A percentile compares a stretch with the other conserved stretches of the same genome.
These are phyloP conservation scores for Cenchrus fungigraminus DNA, from an alignment of 176 grass and related monocot genomes.

Conservation along the genomic window DNA sequence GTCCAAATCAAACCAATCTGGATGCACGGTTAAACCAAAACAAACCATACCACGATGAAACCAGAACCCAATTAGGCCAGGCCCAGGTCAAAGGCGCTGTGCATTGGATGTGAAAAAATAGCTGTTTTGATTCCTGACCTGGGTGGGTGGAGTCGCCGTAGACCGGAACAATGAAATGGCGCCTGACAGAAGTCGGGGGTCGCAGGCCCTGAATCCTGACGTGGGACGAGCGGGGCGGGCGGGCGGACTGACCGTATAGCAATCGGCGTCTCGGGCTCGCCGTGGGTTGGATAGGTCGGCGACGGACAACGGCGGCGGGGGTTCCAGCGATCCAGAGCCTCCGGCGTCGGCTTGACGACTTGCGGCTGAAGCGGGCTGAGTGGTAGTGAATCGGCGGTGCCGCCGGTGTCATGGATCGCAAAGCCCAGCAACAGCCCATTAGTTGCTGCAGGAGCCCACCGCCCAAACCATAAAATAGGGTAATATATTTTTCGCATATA, in stretches of 20 bases:
- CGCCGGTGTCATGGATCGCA: too few relatives aligned
- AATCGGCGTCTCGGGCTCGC: background rate
- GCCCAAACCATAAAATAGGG: too few relatives aligned
- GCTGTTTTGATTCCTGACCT: slow-evolving; percentile 8
- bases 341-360: too few relatives aligned
- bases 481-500: too few relatives aligned
- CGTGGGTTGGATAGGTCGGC: background rate
- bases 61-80: background rate
- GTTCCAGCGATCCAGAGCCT: background rate
- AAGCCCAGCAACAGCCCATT: too few relatives aligned
- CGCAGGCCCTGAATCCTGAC: background rate
- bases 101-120: background rate
- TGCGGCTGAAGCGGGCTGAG: background rate
- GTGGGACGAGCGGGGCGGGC: background rate
- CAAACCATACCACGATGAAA: too few relatives aligned
- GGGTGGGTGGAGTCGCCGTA: background rate
- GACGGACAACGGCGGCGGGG: background rate
- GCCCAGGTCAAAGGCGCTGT: too few relatives aligned
- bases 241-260: background rate
- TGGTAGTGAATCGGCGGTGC: background rate
- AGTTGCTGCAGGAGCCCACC: too few relatives aligned
- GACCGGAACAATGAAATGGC: background rate
- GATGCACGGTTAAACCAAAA: too few relatives aligned
- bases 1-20: too few relatives aligned
- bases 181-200: background rate